phyloP scores from a whole-genome alignment of 2,329 filamentous ascomycete genomes.

The Fusarium fracticaudum region DNA sequence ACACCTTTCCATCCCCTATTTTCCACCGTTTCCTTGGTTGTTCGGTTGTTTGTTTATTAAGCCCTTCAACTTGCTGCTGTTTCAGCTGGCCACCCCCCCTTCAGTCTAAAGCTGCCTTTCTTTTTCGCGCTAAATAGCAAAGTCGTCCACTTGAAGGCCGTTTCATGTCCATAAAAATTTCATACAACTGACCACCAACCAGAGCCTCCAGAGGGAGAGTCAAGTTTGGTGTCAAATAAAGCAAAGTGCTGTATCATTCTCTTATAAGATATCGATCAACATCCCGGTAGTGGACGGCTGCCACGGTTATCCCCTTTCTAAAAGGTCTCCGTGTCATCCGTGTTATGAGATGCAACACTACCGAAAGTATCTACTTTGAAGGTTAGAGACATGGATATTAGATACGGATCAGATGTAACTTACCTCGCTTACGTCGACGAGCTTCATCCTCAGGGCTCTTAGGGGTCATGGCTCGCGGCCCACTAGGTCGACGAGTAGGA shows the following conservation, averaged over 20 bases:
- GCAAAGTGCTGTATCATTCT: slow-evolving; percentile 9
- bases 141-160: slow-evolving; percentile 14
- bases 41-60: slow-evolving; percentile 20
- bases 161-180: slow-evolving; percentile 16
- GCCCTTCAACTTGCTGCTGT: slow-evolving; percentile 13
- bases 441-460: slow-evolving; percentile 60
- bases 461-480: slow-evolving; percentile 69
- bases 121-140: slow-evolving; percentile 11
- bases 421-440: slow-evolving; percentile 67
- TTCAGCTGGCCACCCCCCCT: slow-evolving; percentile 8
- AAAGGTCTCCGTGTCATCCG: slow-evolving; percentile 52
- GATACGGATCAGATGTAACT: slow-evolving; percentile 23
- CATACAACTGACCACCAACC: slow-evolving; percentile 13
- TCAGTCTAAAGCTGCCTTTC: slow-evolving; percentile 34
- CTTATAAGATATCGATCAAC: neutral
- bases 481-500: slow-evolving; percentile 64
- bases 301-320: slow-evolving; percentile 30
- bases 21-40: slow-evolving; percentile 15
- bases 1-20: neutral
- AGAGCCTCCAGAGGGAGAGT: neutral
- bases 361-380: slow-evolving; percentile 49
- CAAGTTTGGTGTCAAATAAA: slow-evolving; percentile 6
- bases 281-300: slow-evolving; percentile 2
- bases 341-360: slow-evolving; percentile 47
- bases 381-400: slow-evolving; percentile 7